Percentiles rank a stretch among this genome's conserved stretches.
These are phyloP conservation scores for Eutrema salsugineum DNA, from an alignment of 441 rosid species.

Conservation along the genomic window DNA sequence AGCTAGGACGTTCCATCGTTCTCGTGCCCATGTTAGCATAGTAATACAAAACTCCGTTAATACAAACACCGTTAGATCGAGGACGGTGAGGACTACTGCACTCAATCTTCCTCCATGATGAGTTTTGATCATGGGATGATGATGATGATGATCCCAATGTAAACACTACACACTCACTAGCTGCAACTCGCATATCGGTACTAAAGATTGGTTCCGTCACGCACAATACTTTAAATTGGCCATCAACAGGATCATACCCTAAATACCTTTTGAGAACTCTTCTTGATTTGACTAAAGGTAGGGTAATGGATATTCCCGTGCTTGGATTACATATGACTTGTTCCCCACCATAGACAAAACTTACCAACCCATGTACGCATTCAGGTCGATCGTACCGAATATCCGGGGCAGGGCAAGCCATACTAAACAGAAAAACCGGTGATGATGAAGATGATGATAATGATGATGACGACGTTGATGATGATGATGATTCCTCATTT, in stretches of 20 bases:
- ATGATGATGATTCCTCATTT: neutral
- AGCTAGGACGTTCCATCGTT: neutral
- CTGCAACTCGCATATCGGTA: neutral
- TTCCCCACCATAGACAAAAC: neutral
- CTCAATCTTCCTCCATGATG: neutral
- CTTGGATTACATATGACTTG: neutral
- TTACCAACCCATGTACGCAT: neutral
- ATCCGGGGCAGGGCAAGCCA: neutral
- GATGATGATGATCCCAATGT: neutral
- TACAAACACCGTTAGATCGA: neutral
- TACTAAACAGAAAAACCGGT: neutral
- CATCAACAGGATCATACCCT: neutral
- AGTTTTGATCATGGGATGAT: neutral
- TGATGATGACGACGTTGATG: neutral
- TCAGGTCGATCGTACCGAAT: neutral
- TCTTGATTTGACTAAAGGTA: neutral
- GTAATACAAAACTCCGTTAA: neutral
- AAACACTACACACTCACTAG: neutral
- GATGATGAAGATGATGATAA: neutral
- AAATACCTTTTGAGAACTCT: neutral
- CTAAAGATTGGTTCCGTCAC: neutral
- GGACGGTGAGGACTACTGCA: neutral
- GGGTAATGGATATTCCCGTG: neutral
- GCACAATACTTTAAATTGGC: neutral
- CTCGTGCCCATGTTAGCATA: neutral